These are phyloP conservation scores for Elsinoe batatas DNA, from an alignment of 2,329 filamentous ascomycete genomes.

Conservation along the genomic window DNA sequence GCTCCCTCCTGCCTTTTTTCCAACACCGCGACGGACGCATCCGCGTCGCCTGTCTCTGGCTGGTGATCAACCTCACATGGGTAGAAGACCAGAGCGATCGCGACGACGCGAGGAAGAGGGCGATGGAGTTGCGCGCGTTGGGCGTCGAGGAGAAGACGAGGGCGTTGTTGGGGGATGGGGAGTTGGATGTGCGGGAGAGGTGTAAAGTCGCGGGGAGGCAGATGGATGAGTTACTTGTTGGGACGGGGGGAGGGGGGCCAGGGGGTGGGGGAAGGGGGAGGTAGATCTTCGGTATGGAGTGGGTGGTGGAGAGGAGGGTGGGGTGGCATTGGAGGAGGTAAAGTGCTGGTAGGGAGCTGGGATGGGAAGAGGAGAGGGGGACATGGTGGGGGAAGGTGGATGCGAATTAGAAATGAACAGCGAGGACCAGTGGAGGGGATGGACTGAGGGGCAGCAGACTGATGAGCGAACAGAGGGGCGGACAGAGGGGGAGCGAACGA, in stretches of 20 bases:
- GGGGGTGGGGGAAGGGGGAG: background rate
- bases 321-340: no score
- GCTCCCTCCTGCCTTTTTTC: conserved; percentile 62
- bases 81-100: conserved; percentile 63
- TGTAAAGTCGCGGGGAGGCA: conserved; percentile 71
- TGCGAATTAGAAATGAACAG: no score
- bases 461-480: background rate
- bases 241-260: background rate
- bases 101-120: conserved; percentile 55
- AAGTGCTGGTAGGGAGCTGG: no score
- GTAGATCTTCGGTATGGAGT: background rate
- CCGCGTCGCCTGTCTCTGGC: conserved; percentile 68
- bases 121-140: conserved; percentile 56
- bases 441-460: background rate
- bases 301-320: no score
- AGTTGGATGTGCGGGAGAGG: conserved; percentile 73
- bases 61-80: conserved; percentile 78
- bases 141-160: conserved; percentile 33
- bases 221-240: conserved; percentile 38
- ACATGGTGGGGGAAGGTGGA: background rate
- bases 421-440: background rate
- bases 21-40: conserved; percentile 63
- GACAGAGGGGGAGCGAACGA: background rate
- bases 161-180: conserved; percentile 45
- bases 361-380: background rate